Evolutionary conservation across 2,329 filamentous ascomycete genomes (phyloP), one percentile per base, ranked within the genome.

Genomic region (Diplodia intermedia): DNA sequence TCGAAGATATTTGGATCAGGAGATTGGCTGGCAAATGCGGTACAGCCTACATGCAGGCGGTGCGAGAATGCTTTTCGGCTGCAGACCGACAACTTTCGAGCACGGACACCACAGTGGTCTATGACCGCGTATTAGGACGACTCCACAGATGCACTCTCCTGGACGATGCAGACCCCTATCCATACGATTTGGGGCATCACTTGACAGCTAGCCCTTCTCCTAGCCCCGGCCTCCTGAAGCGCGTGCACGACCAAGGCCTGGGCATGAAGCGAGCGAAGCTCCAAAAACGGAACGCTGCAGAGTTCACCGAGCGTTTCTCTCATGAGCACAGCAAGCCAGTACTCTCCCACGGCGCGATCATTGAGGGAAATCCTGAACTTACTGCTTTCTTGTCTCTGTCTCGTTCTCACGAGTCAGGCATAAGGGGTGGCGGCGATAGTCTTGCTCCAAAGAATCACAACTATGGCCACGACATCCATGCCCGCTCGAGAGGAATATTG

Each of bases 21-120:
- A 86, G 88, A 70, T 80, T 93, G 1, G 85, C 88, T 0, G 86
- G 88, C 3, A 87, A 88, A 74, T 93, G 91, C 71, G 91, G 91
- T 15, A 90, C 88, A 8, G 83, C 91, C 0, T 94, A 93, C 77
- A 90, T 89, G 85, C 90, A 89, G 74, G 91, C 90, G 0, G 90
- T 92, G 1, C 86, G 91, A 74, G 84, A 87, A 3, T 93, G 91
- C 72, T 89, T 90, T 83, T 84, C 84, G 68, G 89, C 90, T n/a
- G 88, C 90, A 2, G 90, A 93, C 70, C 72, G 71, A 20, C 74
- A 72, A 54, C 71, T 72, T 29, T 74, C 71, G 38, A 73, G 70
- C 31, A 70, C 71, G 8, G 74, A 79, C 47, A 72, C 70, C 70
- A 76, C 38, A 73, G 76, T 63, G 61, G 68, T 78, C 4, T 80